A percentile compares a stretch with the other conserved stretches of the same genome.
phyloP scores from a whole-genome alignment of 1,284 basidiomycete species.

The Mycena citricolor region DNA sequence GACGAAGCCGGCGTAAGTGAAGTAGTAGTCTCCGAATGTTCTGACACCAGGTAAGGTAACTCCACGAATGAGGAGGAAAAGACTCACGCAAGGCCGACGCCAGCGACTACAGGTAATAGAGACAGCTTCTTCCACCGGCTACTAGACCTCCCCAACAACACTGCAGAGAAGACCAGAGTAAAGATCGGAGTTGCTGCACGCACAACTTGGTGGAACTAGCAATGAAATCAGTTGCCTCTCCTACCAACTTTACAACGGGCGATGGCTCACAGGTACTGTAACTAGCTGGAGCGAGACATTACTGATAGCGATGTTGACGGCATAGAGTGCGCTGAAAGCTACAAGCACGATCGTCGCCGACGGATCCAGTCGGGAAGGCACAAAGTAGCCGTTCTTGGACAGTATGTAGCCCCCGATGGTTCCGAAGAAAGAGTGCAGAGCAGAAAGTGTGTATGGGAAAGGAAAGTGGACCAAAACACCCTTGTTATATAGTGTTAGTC shows the following conservation, averaged over 20 bases:
- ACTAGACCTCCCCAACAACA: conserved; percentile 52
- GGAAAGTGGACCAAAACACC: conserved; percentile 85
- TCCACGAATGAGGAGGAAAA: background rate
- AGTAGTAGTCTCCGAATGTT: conserved; percentile 91
- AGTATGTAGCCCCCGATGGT: conserved; percentile 77
- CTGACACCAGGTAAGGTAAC: conserved; percentile 36
- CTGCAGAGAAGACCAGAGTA: conserved; percentile 73
- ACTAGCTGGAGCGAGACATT: conserved; percentile 88
- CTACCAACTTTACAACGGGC: conserved; percentile 6
- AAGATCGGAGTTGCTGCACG: conserved; percentile 91
- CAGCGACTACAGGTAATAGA: conserved; percentile 84
- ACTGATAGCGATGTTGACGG: conserved; percentile 90
- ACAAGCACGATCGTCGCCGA: conserved; percentile 65
- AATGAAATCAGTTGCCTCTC: conserved; percentile 2
- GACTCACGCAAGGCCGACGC: conserved; percentile 90
- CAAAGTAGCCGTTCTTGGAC: conserved; percentile 58
- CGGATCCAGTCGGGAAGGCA: conserved; percentile 55
- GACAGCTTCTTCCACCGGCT: conserved; percentile 66
- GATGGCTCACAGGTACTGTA: conserved; percentile 77
- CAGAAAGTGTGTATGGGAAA: conserved; percentile 89
- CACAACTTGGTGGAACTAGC: conserved; percentile 93
- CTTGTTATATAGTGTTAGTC: conserved; percentile 92
- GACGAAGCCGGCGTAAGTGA: conserved; percentile 77
- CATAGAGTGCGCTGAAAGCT: conserved; percentile 85
- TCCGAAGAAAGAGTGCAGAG: conserved; percentile 82